Base-by-base conservation (phyloP, 768 basidiomycete species). In the Omphalotus guepiniiformis region DNA sequence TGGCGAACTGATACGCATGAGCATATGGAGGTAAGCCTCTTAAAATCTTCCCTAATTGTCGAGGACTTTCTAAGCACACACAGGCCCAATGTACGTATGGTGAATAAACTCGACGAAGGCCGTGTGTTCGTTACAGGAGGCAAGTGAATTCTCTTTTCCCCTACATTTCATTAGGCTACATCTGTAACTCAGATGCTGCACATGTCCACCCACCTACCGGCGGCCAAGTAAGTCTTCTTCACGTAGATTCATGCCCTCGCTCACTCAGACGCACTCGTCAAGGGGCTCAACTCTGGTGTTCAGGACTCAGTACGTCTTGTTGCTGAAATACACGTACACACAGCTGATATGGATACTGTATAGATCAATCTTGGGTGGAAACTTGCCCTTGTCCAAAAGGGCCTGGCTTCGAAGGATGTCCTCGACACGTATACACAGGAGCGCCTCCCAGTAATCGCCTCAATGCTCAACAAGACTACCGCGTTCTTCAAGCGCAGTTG, bases 331-430 rank as follows among this genome's bases (percentile, higher is more conserved):
- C 32, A 19, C 3, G 42, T 13, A 3, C n/a, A n/a, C n/a, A n/a
- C n/a, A n/a, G n/a, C n/a, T n/a, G n/a, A n/a, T n/a, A n/a, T n/a
- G n/a, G n/a, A n/a, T 36, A 11, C 25, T 27, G 5, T 15, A 6
- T 32, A 64, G 60, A 49, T 56, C 48, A 67, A 65, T 45, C 53
- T 67, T n/a, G 53, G 40, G 4, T 63, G 62, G 64, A 64, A 64
- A 50, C 49, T 65, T 5, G 51, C 63, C n/a, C 51, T 64, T 9
- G 63, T 62, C 6, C 42, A 54, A 28, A 61, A 62, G 35, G 50
- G 48, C 16, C 50, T 51, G 12, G 53, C 60, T 3, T 37, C 48
- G 7, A 50, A 42, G 15, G 46, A 41, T 28, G 61, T 56, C 46
- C 61, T 60, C 37, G 47, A 48, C 8, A 56, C 50, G 3, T 66